These are phyloP conservation scores for Sphaerostilbella broomeana DNA, from an alignment of 2,329 filamentous ascomycete species.

Conservation along the genomic window DNA sequence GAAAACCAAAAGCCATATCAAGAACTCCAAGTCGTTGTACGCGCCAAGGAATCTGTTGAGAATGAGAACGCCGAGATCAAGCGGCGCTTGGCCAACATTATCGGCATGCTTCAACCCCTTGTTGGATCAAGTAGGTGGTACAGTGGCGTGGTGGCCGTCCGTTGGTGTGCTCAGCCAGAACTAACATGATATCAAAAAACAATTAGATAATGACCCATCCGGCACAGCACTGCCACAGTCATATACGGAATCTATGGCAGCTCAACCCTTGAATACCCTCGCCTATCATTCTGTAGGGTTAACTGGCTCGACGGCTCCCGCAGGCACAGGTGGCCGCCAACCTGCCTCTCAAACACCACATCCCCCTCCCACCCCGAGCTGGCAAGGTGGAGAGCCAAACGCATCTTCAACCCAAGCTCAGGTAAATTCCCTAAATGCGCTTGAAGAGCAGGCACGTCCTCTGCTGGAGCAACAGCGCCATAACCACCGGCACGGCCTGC, in stretches of 20 bases:
- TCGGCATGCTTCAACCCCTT: constrained; percentile 58
- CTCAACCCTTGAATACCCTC: constrained; percentile 14
- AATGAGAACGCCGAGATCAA: constrained; percentile 76
- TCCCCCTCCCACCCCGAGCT: constrained; percentile 1
- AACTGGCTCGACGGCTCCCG: background rate
- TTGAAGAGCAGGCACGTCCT: constrained; percentile 7
- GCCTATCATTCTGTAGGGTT: constrained; percentile 9
- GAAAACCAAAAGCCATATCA: constrained; percentile 76
- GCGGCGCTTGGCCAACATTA: constrained; percentile 56
- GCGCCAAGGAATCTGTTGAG: constrained; percentile 70
- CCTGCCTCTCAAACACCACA: background rate
- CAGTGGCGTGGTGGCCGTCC: no score
- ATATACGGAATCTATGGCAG: constrained; percentile 20
- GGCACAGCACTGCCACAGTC: constrained; percentile 29
- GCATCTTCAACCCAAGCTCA: constrained; percentile 3
- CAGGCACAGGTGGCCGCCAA: background rate
- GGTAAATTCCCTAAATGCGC: background rate
- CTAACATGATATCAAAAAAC: no score
- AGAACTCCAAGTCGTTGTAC: constrained; percentile 69
- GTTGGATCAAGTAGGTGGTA: constrained; percentile 29
- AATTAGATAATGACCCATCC: constrained; percentile 25
- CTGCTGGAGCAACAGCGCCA: constrained; percentile 42
- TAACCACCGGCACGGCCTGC: constrained; percentile 47
- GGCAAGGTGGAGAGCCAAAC: constrained; percentile 4
- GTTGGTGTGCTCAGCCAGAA: no score